Conservation (phyloP, 148 eudicot genomes). For the Nyssa sinensis region DNA sequence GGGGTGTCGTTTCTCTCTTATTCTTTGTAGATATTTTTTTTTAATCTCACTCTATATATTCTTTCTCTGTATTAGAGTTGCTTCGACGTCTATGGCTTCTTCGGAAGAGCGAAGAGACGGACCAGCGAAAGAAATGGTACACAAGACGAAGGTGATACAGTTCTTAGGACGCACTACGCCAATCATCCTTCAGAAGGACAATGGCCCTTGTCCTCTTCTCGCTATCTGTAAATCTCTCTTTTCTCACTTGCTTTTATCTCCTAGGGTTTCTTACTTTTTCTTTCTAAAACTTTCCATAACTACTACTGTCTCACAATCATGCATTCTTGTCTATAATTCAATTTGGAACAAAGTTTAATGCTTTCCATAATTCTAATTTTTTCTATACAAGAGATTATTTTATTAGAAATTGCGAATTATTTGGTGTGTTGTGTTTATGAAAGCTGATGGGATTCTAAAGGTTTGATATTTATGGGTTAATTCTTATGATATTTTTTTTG, state of each 20-base stretch:
- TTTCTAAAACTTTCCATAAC: background rate
- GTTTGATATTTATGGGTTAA: background rate
- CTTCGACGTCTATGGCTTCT: constrained; percentile 26
- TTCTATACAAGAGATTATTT: background rate
- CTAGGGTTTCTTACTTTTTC: constrained; percentile 39
- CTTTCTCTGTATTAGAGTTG: background rate
- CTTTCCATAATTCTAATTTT: constrained; percentile 12
- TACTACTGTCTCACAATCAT: background rate
- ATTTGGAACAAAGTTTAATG: background rate
- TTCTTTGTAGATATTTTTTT: no score
- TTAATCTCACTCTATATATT: no score
- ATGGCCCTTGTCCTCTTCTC: constrained; percentile 98
- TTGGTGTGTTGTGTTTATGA: background rate
- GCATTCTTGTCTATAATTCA: background rate
- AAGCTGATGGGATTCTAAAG: background rate
- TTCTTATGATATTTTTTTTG: background rate
- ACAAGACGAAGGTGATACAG: constrained; percentile 69
- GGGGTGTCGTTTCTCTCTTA: no score
- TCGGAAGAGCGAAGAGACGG: constrained; percentile 36
- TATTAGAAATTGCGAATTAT: background rate
- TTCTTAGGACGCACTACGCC: constrained; percentile 70
- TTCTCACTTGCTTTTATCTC: no score
- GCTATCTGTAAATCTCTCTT: constrained; percentile 62
- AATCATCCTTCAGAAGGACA: constrained; percentile 87
- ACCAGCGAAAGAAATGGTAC: constrained; percentile 42